phyloP scores from a whole-genome alignment of 345 rosid species.

The Sisymbrium altissimum region DNA sequence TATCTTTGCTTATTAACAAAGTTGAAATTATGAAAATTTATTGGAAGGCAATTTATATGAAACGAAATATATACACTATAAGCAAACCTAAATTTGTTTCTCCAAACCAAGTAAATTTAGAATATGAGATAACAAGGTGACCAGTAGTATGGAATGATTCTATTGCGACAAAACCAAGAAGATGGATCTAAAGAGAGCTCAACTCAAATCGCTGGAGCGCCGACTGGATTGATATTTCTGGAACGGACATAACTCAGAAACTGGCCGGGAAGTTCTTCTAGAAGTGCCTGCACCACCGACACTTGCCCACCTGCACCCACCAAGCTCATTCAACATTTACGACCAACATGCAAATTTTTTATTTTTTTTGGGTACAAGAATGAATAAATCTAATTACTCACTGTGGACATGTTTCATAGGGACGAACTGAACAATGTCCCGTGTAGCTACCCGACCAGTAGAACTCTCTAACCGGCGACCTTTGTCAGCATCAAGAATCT shows the following conservation, averaged over 20 bases:
- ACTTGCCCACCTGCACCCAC: conserved; percentile 53
- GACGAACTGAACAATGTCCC: conserved; percentile 88
- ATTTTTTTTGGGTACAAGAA: background rate
- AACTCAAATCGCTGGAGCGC: conserved; percentile 11
- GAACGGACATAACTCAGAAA: conserved; percentile 62
- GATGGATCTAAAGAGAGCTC: background rate
- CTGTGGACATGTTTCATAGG: conserved; percentile 77
- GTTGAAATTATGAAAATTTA: background rate
- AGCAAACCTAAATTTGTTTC: background rate
- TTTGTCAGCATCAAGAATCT: conserved; percentile 85
- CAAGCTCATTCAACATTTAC: background rate
- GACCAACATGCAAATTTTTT: background rate
- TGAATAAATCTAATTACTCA: conserved; percentile 32
- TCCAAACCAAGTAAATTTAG: background rate
- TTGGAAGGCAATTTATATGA: background rate
- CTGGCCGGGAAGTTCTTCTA: conserved; percentile 89
- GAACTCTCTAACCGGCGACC: conserved; percentile 74
- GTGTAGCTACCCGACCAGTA: conserved; percentile 66
- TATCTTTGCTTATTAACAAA: background rate
- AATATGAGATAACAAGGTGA: background rate
- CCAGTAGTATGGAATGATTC: too few species aligned
- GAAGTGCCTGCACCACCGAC: conserved; percentile 68
- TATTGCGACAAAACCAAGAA: too few species aligned
- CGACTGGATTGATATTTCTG: conserved; percentile 54
- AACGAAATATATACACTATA: background rate